Conservation (phyloP, 2,329 filamentous ascomycete genomes). For the Phialophora chinensis region DNA sequence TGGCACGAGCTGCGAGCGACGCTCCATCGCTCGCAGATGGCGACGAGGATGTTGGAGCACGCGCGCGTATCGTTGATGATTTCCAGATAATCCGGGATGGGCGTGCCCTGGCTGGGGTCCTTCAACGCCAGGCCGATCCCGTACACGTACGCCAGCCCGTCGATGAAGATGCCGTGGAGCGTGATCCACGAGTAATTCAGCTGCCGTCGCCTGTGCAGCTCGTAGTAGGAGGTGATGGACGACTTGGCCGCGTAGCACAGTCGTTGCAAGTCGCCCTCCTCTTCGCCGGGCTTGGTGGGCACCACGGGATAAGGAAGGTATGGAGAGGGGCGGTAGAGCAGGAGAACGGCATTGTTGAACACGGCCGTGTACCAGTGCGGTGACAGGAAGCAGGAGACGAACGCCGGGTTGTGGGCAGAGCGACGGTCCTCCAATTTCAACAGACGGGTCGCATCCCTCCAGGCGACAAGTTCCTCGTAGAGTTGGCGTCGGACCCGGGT, state of each 20-base stretch:
- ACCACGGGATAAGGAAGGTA: conserved; percentile 26
- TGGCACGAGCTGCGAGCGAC: conserved; percentile 50
- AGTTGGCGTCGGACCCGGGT: conserved; percentile 1
- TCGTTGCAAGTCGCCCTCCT: conserved; percentile 42
- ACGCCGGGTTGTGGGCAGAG: conserved; percentile 52
- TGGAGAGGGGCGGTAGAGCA: conserved; percentile 53
- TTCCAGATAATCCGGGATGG: conserved; percentile 39
- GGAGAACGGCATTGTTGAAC: conserved; percentile 52
- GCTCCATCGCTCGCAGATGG: conserved; percentile 54
- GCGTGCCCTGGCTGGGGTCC: not conserved
- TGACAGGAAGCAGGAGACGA: conserved; percentile 37
- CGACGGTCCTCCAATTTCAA: conserved; percentile 33
- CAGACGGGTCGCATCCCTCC: not conserved
- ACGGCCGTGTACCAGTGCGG: conserved; percentile 53
- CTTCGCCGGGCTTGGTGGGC: not conserved
- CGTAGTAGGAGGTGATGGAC: conserved; percentile 52
- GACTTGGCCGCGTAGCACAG: conserved; percentile 50
- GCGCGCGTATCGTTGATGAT: conserved; percentile 52
- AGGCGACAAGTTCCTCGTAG: conserved; percentile 10
- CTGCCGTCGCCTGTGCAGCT: conserved; percentile 52
- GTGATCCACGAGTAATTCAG: conserved; percentile 59
- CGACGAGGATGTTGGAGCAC: conserved; percentile 55
- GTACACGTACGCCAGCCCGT: conserved; percentile 54
- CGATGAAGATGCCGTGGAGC: conserved; percentile 57
- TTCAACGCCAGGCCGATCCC: conserved; percentile 42